phyloP scores from a whole-genome alignment of 2,329 filamentous ascomycete genomes.

The Cladosporium oxysporum region DNA sequence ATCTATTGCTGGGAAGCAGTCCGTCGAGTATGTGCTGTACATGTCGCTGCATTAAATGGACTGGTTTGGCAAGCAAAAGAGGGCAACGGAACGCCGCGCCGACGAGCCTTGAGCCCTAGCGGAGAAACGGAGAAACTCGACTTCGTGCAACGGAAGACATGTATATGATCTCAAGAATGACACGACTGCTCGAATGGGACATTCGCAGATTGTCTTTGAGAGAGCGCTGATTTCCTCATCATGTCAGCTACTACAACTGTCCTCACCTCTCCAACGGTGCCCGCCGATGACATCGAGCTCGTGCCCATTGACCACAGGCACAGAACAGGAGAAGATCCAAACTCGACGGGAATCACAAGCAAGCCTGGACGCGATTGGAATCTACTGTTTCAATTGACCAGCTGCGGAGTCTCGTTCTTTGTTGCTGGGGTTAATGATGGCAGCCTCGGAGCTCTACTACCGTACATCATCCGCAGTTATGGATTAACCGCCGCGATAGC shows the following conservation, averaged over 20 bases:
- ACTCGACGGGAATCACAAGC: neutral
- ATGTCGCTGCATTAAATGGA: neutral
- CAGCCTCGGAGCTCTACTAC: slow-evolving; percentile 63
- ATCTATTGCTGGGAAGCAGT: neutral
- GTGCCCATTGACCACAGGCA: neutral
- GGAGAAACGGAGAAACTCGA: slow-evolving; percentile 15
- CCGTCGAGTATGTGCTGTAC: neutral
- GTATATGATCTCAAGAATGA: neutral
- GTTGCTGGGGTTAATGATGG: slow-evolving; percentile 67
- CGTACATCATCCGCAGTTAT: slow-evolving; percentile 62
- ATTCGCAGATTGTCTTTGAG: neutral
- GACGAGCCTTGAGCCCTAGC: neutral
- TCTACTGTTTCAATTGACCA: slow-evolving; percentile 51
- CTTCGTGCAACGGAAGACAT: neutral
- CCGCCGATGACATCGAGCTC: neutral
- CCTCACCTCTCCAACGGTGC: neutral
- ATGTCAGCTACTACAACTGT: slow-evolving; percentile 6
- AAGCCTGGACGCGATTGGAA: slow-evolving; percentile 14
- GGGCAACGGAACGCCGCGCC: slow-evolving; percentile 5
- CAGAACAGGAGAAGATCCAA: neutral
- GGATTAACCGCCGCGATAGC: slow-evolving; percentile 50
- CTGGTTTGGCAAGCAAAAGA: neutral
- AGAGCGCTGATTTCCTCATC: neutral
- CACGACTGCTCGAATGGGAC: neutral
- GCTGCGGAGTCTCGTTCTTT: slow-evolving; percentile 64